Percentiles rank a stretch among this genome's conserved stretches.
Evolutionary conservation across 1,284 basidiomycete genomes (phyloP).

Genomic region (Ceratobasidium sp.): DNA sequence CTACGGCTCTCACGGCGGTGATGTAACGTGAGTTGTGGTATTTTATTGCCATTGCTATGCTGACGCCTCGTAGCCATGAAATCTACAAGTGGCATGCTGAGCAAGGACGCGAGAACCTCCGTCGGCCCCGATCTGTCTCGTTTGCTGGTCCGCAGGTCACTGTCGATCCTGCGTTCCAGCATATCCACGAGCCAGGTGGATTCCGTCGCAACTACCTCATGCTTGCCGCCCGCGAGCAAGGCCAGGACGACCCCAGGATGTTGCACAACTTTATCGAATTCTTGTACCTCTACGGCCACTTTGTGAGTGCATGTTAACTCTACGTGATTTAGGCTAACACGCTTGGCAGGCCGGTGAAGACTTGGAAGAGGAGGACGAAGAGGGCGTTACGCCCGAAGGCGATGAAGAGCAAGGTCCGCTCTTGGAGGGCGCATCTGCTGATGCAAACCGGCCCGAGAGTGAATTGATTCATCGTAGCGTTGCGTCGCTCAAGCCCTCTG

Average conservation of each 20-base stretch:
- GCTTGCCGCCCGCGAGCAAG: slow-evolving; percentile 71
- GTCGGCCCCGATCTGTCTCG: slow-evolving; percentile 70
- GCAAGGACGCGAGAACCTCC: slow-evolving; percentile 62
- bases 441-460: slow-evolving; percentile 35
- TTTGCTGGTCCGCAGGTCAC: slow-evolving; percentile 66
- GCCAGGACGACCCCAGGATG: slow-evolving; percentile 66
- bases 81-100: slow-evolving; percentile 94
- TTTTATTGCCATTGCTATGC: slow-evolving; percentile 38
- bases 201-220: slow-evolving; percentile 88
- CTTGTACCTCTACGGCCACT: slow-evolving; percentile 90
- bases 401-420: slow-evolving; percentile 56
- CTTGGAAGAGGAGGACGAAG: slow-evolving; percentile 80
- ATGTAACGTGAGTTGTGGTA: slow-evolving; percentile 77
- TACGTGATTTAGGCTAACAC: slow-evolving; percentile 8
- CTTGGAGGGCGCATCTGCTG: slow-evolving; percentile 15
- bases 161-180: slow-evolving; percentile 77
- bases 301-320: slow-evolving; percentile 63
- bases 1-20: slow-evolving; percentile 83
- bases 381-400: slow-evolving; percentile 52
- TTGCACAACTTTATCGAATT: slow-evolving; percentile 92
- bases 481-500: slow-evolving; percentile 29
- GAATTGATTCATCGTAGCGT: slow-evolving; percentile 31
- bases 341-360: slow-evolving; percentile 84
- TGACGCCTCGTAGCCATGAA: slow-evolving; percentile 66
- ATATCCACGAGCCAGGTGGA: slow-evolving; percentile 92